Percentiles rank a stretch among this genome's conserved stretches.
These are phyloP conservation scores for Penicillium angulare DNA, from an alignment of 495 filamentous ascomycete genomes.

Conservation along the genomic window DNA sequence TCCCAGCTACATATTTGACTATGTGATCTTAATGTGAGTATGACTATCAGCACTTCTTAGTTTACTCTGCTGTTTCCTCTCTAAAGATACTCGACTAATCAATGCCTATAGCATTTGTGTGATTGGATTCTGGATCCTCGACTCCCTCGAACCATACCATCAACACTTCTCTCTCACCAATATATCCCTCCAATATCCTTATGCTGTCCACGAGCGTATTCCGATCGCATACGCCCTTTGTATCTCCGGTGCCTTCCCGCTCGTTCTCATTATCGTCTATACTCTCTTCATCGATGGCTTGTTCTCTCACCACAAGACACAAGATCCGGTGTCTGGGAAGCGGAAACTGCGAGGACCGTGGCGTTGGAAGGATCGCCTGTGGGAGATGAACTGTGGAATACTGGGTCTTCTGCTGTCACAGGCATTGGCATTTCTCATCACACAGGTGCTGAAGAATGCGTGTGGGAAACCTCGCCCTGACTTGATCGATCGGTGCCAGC, in stretches of 20 bases:
- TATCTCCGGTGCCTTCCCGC: slow-evolving; percentile 57
- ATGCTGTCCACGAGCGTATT: slow-evolving; percentile 70
- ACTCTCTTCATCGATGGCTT: slow-evolving; percentile 71
- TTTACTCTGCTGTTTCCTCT: slow-evolving; percentile 20
- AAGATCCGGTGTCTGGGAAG: slow-evolving; percentile 34
- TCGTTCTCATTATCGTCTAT: slow-evolving; percentile 66
- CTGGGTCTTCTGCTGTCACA: slow-evolving; percentile 69
- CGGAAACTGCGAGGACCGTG: slow-evolving; percentile 64
- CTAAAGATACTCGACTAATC: background rate
- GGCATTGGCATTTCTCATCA: slow-evolving; percentile 70
- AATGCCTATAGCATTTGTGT: slow-evolving; percentile 38
- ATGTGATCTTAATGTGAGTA: slow-evolving; percentile 63
- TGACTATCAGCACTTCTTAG: background rate
- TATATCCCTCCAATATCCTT: slow-evolving; percentile 68
- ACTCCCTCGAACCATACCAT: slow-evolving; percentile 55
- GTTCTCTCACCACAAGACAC: slow-evolving; percentile 60
- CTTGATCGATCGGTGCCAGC: slow-evolving; percentile 68
- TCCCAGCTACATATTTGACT: slow-evolving; percentile 64
- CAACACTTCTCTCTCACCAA: slow-evolving; percentile 61
- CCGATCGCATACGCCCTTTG: slow-evolving; percentile 56
- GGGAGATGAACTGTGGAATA: slow-evolving; percentile 82
- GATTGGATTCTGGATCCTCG: slow-evolving; percentile 52
- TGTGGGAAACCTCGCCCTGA: slow-evolving; percentile 86
- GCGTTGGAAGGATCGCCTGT: slow-evolving; percentile 63
- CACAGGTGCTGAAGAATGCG: slow-evolving; percentile 79